These are phyloP conservation scores for Citrus mangshanensis DNA, from an alignment of 345 rosid genomes.

Conservation along the genomic window DNA sequence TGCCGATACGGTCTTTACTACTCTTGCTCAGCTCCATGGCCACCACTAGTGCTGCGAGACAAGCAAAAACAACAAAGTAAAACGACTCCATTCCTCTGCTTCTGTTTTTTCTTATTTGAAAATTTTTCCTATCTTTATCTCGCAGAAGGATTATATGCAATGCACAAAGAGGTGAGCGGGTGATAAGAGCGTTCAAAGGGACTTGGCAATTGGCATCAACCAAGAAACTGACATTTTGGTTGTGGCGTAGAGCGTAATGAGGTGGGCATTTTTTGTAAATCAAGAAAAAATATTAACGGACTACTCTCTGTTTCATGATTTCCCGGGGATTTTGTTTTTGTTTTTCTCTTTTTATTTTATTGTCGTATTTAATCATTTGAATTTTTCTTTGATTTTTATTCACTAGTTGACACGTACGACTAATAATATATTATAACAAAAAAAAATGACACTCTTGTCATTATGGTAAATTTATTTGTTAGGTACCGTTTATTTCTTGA, in stretches of 20 bases:
- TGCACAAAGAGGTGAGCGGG: background rate
- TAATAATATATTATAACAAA: too few relatives aligned
- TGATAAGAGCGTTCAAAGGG: background rate
- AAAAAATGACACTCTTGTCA: too few relatives aligned
- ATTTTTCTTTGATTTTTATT: background rate
- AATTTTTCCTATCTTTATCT: background rate
- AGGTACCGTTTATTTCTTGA: accelerated
- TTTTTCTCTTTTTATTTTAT: background rate
- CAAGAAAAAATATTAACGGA: background rate
- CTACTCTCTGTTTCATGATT: background rate
- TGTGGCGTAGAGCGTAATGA: background rate
- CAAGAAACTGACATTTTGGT: background rate
- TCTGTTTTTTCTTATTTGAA: background rate
- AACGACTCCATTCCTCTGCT: conserved; percentile 42
- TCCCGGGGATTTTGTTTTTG: background rate
- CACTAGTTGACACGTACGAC: too few relatives aligned
- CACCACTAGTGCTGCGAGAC: conserved; percentile 46
- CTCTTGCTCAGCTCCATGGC: conserved; percentile 61
- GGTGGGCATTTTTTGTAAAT: background rate
- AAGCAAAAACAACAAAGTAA: conserved; percentile 58
- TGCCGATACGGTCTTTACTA: conserved; percentile 57
- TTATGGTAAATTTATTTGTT: too few relatives aligned
- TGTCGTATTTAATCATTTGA: background rate
- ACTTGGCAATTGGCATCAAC: background rate
- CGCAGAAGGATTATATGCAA: background rate